phyloP scores from a whole-genome alignment of 331 rosid genomes.

The Spiraea crenata region DNA sequence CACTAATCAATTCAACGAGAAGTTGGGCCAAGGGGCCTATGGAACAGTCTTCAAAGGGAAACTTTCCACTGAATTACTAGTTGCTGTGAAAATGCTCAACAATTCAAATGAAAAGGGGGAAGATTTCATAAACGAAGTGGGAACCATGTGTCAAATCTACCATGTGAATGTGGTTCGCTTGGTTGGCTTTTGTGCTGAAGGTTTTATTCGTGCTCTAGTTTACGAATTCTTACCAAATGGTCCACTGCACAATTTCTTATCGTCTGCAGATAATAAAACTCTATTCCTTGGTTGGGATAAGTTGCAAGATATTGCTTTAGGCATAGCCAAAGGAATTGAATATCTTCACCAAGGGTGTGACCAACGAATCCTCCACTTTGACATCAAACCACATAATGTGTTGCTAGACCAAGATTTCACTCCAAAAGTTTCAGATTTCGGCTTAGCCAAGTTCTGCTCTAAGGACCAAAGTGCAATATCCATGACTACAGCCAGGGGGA shows the following conservation, averaged over 20 bases:
- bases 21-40: slow-evolving; percentile 4
- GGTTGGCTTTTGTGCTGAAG: slow-evolving; percentile 5
- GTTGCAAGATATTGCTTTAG: slow-evolving; percentile 7
- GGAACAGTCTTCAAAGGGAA: slow-evolving; percentile 10
- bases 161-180: slow-evolving; percentile 7
- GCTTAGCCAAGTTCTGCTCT: slow-evolving; percentile 16
- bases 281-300: neutral
- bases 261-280: neutral
- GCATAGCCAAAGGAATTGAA: neutral
- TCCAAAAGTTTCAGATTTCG: slow-evolving; percentile 22
- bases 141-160: slow-evolving; percentile 12
- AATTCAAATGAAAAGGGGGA: slow-evolving; percentile 2
- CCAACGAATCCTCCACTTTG: slow-evolving; percentile 9
- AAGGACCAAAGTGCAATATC: neutral
- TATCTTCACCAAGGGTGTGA: too few relatives aligned
- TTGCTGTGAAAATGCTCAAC: slow-evolving; percentile 9
- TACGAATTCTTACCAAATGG: slow-evolving; percentile 24
- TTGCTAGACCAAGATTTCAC: slow-evolving; percentile 16
- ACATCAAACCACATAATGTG: slow-evolving; percentile 19
- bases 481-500: neutral
- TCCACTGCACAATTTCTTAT: neutral
- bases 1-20: neutral
- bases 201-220: slow-evolving; percentile 19
- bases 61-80: neutral
- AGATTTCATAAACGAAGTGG: slow-evolving; percentile 16